These are phyloP conservation scores for Rutstroemia sydowiana DNA, from an alignment of 2,329 filamentous ascomycete genomes.

Conservation along the genomic window DNA sequence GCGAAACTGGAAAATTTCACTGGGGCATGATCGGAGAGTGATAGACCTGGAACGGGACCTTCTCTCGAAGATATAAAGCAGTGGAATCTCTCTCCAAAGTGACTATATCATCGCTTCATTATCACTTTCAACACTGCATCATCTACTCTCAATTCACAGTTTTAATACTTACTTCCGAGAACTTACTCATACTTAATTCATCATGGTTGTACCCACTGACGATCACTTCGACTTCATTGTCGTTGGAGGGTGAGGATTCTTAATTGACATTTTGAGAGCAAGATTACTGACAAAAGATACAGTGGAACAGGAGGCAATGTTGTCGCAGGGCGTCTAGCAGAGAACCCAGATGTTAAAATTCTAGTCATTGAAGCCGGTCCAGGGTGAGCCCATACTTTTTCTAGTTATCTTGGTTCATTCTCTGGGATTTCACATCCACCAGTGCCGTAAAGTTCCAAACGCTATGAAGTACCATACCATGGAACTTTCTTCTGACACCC, in stretches of 20 bases:
- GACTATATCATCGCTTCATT: background rate
- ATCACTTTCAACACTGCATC: background rate
- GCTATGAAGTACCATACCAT: background rate
- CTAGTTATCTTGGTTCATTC: no score
- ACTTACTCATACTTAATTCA: no score
- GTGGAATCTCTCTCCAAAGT: background rate
- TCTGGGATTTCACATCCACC: no score
- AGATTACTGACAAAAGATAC: conserved; percentile 10
- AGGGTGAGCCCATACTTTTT: conserved; percentile 29
- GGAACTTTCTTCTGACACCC: background rate
- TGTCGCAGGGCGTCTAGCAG: conserved; percentile 44
- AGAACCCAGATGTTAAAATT: conserved; percentile 40
- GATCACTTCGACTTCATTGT: background rate
- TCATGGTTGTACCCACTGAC: background rate
- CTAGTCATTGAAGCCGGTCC: conserved; percentile 42
- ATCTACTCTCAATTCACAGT: no score
- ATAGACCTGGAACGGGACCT: background rate
- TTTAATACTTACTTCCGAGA: no score
- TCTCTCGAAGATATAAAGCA: background rate
- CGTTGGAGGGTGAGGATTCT: background rate
- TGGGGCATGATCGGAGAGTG: background rate
- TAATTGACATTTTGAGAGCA: background rate
- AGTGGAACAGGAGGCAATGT: conserved; percentile 41
- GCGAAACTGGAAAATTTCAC: background rate
- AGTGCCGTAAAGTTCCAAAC: no score